Percentiles rank a stretch among this genome's conserved stretches.
Evolutionary conservation across 108 stramenopile species (phyloP).

Genomic region (Aurantiochytrium sp.): DNA sequence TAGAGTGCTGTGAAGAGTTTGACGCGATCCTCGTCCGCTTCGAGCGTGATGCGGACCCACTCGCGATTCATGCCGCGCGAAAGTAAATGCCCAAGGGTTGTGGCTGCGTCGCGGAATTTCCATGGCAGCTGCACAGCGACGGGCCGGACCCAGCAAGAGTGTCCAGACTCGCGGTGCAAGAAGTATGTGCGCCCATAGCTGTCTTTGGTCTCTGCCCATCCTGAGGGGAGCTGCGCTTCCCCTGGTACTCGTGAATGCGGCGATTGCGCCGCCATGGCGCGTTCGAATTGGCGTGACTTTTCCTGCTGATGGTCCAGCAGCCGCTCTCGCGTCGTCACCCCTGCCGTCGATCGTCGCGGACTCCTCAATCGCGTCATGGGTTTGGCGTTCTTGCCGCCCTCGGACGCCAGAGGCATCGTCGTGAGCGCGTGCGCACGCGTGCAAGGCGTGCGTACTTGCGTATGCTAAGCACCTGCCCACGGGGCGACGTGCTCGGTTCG

Average conservation of each 20-base stretch:
- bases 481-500: too few relatives aligned
- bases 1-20: not conserved
- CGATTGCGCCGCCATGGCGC: not conserved
- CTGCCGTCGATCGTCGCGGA: not conserved
- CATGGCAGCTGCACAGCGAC: not conserved
- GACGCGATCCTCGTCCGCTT: not conserved
- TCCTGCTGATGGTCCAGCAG: not conserved
- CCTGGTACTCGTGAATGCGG: not conserved
- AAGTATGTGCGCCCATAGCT: not conserved
- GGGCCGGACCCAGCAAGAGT: not conserved
- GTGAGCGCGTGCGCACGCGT: not conserved
- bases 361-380: not conserved
- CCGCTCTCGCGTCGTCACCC: not conserved
- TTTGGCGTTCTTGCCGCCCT: not conserved
- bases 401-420: not conserved
- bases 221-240: not conserved
- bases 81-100: not conserved
- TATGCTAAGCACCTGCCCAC: too few relatives aligned
- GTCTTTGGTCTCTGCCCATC: not conserved
- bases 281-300: not conserved
- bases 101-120: not conserved
- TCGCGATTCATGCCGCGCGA: not conserved
- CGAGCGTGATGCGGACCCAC: not conserved
- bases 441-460: too few relatives aligned
- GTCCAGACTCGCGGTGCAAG: not conserved